Evolutionary conservation across 1,284 basidiomycete species (phyloP).

Genomic region (Apiotrichum gracile): DNA sequence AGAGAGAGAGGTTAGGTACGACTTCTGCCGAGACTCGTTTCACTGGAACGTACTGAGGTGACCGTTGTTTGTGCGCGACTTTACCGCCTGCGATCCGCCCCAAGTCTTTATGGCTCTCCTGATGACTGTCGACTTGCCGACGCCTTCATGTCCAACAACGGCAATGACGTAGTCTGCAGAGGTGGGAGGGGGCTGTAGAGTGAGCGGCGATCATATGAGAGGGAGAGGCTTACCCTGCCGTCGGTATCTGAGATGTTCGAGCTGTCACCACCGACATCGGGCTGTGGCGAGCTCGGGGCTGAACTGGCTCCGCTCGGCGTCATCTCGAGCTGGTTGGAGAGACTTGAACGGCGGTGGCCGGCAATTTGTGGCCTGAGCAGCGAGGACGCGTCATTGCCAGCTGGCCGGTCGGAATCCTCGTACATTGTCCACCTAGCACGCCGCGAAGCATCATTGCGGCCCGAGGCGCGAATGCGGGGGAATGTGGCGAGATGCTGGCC

Average conservation of each 20-base stretch:
- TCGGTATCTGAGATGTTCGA: not conserved
- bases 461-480: not conserved
- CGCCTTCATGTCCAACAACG: conserved; percentile 36
- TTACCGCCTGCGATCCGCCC: conserved; percentile 28
- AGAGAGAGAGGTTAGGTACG: not conserved
- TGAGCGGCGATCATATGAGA: not conserved
- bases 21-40: too few species aligned
- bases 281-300: not conserved
- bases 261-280: too few species aligned
- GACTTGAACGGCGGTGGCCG: not conserved
- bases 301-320: not conserved
- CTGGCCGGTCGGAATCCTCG: conserved; percentile 10
- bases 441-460: conserved; percentile 29
- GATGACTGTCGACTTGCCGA: conserved; percentile 44
- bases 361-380: not conserved
- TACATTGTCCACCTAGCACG: conserved; percentile 32
- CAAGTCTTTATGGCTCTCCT: conserved; percentile 36
- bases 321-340: conserved; percentile 7
- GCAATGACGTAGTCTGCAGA: conserved; percentile 36
- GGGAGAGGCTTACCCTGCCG: not conserved
- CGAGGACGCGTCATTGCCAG: not conserved
- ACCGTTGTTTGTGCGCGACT: conserved; percentile 15
- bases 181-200: not conserved
- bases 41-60: conserved; percentile 23
- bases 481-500: not conserved